Conservation (phyloP, 768 basidiomycete species). For the Cystoderma amianthinum region DNA sequence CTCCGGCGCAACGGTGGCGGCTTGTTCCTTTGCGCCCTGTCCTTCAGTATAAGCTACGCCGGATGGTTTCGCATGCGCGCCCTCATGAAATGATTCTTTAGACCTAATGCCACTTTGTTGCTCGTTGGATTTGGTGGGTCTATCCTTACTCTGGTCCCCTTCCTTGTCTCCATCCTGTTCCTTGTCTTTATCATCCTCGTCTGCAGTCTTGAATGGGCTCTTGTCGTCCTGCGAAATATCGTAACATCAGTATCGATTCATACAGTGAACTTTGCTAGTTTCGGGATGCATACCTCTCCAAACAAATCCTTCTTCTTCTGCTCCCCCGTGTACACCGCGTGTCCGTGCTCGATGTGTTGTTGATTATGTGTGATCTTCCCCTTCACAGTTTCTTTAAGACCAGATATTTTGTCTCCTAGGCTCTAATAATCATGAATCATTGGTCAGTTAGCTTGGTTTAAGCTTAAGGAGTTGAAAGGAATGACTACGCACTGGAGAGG, state of each 20-base stretch:
- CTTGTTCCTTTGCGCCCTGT: slow-evolving; percentile 14
- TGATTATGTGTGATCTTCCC: slow-evolving; percentile 19
- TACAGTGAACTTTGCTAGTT: too few species aligned
- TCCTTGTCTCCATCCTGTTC: not conserved
- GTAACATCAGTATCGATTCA: too few species aligned
- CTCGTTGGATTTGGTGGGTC: too few species aligned
- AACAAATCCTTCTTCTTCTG: slow-evolving; percentile 15
- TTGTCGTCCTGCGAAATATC: slow-evolving; percentile 12
- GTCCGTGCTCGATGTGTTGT: slow-evolving; percentile 17
- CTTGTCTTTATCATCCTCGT: slow-evolving; percentile 2
- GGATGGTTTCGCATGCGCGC: not conserved
- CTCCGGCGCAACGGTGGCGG: slow-evolving; percentile 20
- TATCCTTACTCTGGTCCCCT: too few species aligned
- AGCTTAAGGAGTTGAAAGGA: not conserved
- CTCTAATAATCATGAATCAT: slow-evolving; percentile 8
- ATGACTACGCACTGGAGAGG: slow-evolving; percentile 25
- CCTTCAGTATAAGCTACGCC: slow-evolving; percentile 3
- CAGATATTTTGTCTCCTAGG: slow-evolving; percentile 16
- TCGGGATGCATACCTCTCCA: slow-evolving; percentile 15
- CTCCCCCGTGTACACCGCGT: slow-evolving; percentile 15
- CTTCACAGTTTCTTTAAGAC: slow-evolving; percentile 17
- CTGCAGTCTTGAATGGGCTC: slow-evolving; percentile 13
- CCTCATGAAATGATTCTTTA: not conserved
- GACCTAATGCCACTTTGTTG: too few species aligned
- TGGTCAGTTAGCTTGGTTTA: not conserved